Base-by-base conservation (phyloP, 768 basidiomycete genomes). In the Leccinum uliginosum region DNA sequence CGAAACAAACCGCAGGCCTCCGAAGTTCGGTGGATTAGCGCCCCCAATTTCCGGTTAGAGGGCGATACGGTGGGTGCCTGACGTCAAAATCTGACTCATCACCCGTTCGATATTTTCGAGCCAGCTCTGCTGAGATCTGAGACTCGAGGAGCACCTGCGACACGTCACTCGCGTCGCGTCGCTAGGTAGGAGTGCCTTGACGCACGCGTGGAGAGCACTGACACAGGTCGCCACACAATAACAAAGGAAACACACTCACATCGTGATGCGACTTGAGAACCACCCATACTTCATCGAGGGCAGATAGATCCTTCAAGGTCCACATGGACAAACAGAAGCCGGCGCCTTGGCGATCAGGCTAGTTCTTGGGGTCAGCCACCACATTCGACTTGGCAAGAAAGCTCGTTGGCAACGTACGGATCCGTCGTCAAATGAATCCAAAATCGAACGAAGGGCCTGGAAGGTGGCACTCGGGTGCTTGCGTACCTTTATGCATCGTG, bases 231-330 rank as follows among this genome's bases (percentile, higher is more conserved):
- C 50, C 46, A n/a, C 14, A 24, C 10, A 21, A 15, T n/a, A 24
- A 40, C 1, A 17, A 17, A 19, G 9, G 40, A 24, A 21, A 8
- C 24, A 6, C 3, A 70, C 84, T 64, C 58, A 86, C 85, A 75
- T 86, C 83, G 65, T 81, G 79, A 60, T 87, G 86, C 0, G 79
- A 78, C 58, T 68, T 69, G 69, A 85, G 85, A 9, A 86, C 79
- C 1, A 79, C 77, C 82, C 81, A 86, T 11, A 82, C 71, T 14
- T 74, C 72, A 48, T 78, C 73, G 50, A 60, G 62, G 4, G 66
- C 47, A 49, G 64, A 58, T 5, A 74, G 69, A 21, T 80, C 74
- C 44, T 71, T 72, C 26, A 77, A 51, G 7, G 74, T 68, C 84
- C 84, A 86, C 67, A 85, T 65, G 4, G 81, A 75, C 26, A 72